Base-by-base conservation (phyloP, 352 stramenopile species). In the Globisporangium sylvaticum region DNA sequence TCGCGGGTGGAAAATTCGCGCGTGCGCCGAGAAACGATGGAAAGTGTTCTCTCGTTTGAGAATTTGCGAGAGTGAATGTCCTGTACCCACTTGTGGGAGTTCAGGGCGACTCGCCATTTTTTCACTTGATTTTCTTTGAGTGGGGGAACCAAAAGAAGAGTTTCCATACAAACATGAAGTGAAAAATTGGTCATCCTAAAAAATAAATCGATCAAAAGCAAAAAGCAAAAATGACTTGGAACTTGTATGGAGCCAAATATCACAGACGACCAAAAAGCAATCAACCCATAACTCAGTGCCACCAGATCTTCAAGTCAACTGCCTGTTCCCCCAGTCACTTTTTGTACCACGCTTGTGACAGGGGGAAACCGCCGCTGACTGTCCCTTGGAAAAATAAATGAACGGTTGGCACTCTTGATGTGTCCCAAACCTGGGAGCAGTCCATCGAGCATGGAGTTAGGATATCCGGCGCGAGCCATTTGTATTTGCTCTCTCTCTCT, bases 261-360 rank as follows among this genome's bases (percentile, higher is more conserved):
- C 55, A 44, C 55, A 60, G 54, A 46, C 22, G 39, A 20, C 15
- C 39, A 60, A 29, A 34, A 37, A 15, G 18, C 7, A 24, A 14
- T 8, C 10, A 31, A 55, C 12, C 50, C 12, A 24, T 8, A 58
- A 39, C 24, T 25, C 12, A 24, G 52, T 3, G 25, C 50, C 14
- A 12, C 12, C 52, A 31, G 4, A 27, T 14, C n/a, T 15, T 55
- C 22, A 32, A 32, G 29, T 32, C 29, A n/a, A n/a, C n/a, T n/a
- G 29, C 2, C 6, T 32, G 29, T 32, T 32, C 29, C 29, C 29
- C 29, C 29, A 5, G 2, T 4, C 24, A n/a, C 31, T 37, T 37
- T 37, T 37, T 37, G 53, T 59, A 29, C 53, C 53, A 59, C 53
- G n/a, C 53, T 59, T 59, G 53, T 59, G 53, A 59, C 53, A 27